Evolutionary conservation across 192 early-diverging fungal genomes (phyloP).

Genomic region (Umbelopsis ramanniana): DNA sequence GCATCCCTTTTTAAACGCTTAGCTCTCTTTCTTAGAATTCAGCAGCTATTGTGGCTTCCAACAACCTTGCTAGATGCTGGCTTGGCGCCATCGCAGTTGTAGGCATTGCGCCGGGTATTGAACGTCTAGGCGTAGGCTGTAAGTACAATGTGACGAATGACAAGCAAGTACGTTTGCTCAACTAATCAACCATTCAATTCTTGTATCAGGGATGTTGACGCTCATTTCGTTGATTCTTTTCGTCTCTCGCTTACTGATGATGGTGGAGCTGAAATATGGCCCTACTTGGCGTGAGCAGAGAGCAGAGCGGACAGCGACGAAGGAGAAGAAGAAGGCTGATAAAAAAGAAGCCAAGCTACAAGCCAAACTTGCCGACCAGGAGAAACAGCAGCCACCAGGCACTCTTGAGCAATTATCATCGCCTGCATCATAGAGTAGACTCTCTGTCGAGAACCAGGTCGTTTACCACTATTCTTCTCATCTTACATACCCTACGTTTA

Average conservation of each 20-base stretch:
- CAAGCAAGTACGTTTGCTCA: not conserved
- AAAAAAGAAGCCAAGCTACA: not conserved
- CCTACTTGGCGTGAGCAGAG: slow-evolving; percentile 25
- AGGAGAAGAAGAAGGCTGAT: not conserved
- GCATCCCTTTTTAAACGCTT: not conserved
- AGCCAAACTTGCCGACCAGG: not conserved
- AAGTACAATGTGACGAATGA: not conserved
- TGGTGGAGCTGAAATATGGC: slow-evolving; percentile 30
- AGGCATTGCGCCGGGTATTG: slow-evolving; percentile 33
- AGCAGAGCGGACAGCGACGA: slow-evolving; percentile 1
- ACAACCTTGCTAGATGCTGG: slow-evolving; percentile 36
- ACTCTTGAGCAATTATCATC: not conserved
- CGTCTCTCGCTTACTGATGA: slow-evolving; percentile 23
- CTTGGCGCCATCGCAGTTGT: slow-evolving; percentile 35
- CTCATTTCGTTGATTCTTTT: slow-evolving; percentile 24
- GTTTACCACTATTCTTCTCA: too few relatives aligned
- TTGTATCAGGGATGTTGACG: slow-evolving; percentile 28
- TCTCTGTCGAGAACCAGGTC: too few relatives aligned
- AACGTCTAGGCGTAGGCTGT: slow-evolving; percentile 32
- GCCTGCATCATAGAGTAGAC: too few relatives aligned
- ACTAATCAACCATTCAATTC: too few relatives aligned
- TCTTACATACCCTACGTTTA: too few relatives aligned
- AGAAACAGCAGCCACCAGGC: not conserved
- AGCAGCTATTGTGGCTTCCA: slow-evolving; percentile 34
- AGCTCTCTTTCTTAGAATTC: not conserved